Base-by-base conservation (phyloP, 371 early-diverging fungal genomes). In the Saksenaea vasiformis region DNA sequence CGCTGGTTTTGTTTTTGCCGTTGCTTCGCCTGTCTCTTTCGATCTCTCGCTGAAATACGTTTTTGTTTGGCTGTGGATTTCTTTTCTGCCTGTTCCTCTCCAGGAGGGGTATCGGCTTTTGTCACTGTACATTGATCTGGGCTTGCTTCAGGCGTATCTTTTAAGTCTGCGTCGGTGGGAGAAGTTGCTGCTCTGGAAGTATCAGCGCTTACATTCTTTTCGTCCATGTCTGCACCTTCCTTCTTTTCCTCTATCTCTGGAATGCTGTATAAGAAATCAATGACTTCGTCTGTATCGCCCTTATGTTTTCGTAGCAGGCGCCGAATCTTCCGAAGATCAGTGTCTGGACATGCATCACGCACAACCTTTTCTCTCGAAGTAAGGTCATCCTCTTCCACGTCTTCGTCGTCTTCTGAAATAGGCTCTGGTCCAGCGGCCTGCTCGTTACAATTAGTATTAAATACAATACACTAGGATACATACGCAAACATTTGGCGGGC, bases 401-500 rank as follows among this genome's bases (percentile, higher is more conserved):
- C 56, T 59, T 76, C 57, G 37, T 69, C 44, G 62, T 60, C 57
- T 34, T 41, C 47, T 1, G 54, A 31, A 13, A 38, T 36, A n/a
- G n/a, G 0, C 53, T 61, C 3, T 62, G 39, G 47, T 66, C 65
- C 28, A 37, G 15, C 27, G 27, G 28, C 24, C 56, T 28, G 3
- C 28, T 27, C 19, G n/a, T n/a, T 17, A 15, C 5, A 47, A 31
- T 54, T 35, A 51, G 22, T 2, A 58, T 8, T 15, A 13, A 26
- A 38, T 39, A 47, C 11, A 71, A 71, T 22, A 69, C 66, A 9
- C 64, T 19, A 60, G 65, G 44, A 39, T 39, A 7, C 57, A 54
- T 22, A 67, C 69, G 37, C 80, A 81, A 15, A 89, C 87, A 17
- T 85, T 76, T 2, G 91, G 91, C 17, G 78, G 77, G 4, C 90